These are phyloP conservation scores for Knoxdaviesia proteae DNA, from an alignment of 2,329 filamentous ascomycete species.

Conservation along the genomic window DNA sequence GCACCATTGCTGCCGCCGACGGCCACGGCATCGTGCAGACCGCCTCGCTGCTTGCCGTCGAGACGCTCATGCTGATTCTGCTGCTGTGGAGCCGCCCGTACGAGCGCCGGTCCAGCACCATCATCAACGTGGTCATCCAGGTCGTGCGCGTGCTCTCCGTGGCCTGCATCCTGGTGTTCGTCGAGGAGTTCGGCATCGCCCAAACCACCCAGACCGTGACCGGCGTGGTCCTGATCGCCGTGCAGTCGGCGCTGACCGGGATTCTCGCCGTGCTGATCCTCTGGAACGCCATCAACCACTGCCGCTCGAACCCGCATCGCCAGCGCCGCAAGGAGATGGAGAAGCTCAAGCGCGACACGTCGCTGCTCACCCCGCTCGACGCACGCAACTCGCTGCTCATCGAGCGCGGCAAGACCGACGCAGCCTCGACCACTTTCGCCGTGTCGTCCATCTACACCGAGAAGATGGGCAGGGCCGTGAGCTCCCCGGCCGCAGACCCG, in stretches of 20 bases:
- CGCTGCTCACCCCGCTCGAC: constrained; percentile 70
- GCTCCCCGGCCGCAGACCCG: not conserved
- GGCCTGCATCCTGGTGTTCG: constrained; percentile 75
- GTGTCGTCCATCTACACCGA: constrained; percentile 17
- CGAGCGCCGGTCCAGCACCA: constrained; percentile 67
- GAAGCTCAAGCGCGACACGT: constrained; percentile 56
- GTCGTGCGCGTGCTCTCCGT: constrained; percentile 76
- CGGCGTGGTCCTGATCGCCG: constrained; percentile 78
- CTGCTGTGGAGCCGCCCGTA: constrained; percentile 75
- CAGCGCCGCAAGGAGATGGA: constrained; percentile 75
- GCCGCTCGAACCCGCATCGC: constrained; percentile 76
- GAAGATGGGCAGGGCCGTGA: constrained; percentile 6
- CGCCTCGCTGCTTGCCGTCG: constrained; percentile 59
- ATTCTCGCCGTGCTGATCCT: constrained; percentile 70
- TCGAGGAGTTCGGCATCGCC: constrained; percentile 73
- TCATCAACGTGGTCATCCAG: constrained; percentile 87
- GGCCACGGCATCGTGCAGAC: constrained; percentile 71
- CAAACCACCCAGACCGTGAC: constrained; percentile 89
- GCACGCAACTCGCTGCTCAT: constrained; percentile 72
- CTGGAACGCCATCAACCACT: constrained; percentile 70
- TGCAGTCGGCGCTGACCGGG: constrained; percentile 70
- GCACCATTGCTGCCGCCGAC: constrained; percentile 64
- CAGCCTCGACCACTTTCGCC: constrained; percentile 20
- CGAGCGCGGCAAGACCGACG: constrained; percentile 22
- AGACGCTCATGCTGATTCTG: constrained; percentile 56